Conservation (phyloP, 148 eudicot species). For the Linanthus parryae region DNA sequence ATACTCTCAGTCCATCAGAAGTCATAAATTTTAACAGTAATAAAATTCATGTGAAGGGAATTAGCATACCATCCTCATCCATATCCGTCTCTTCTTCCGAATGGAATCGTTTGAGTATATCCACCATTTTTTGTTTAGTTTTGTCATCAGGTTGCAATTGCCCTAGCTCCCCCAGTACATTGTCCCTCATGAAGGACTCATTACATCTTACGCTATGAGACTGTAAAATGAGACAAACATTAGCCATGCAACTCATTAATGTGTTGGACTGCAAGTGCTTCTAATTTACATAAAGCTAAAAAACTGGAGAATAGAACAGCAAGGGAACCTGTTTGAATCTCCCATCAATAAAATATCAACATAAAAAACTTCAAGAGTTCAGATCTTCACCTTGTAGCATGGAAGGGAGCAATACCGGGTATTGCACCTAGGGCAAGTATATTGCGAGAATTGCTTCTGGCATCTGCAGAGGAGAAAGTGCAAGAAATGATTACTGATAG, state of each 20-base stretch:
- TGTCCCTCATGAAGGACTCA: constrained; percentile 92
- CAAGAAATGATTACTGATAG: no score
- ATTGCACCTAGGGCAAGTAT: constrained; percentile 92
- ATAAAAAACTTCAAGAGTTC: neutral
- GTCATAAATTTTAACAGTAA: neutral
- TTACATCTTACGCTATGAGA: constrained; percentile 85
- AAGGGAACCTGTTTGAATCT: no score
- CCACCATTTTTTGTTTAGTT: constrained; percentile 46
- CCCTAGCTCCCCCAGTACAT: constrained; percentile 66
- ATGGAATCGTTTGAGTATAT: constrained; percentile 50
- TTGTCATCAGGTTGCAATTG: constrained; percentile 56
- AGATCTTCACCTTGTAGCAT: constrained; percentile 72
- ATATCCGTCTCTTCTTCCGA: constrained; percentile 63
- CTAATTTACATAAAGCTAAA: no score
- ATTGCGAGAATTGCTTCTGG: constrained; percentile 87
- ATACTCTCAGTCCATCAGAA: neutral
- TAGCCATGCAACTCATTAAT: no score
- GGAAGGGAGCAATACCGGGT: constrained; percentile 85
- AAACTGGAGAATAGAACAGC: no score
- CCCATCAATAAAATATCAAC: constrained; percentile 28
- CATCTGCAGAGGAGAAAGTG: constrained; percentile 69
- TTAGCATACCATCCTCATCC: constrained; percentile 66
- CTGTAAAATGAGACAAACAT: constrained; percentile 25
- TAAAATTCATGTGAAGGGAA: neutral
- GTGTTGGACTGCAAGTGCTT: no score